phyloP scores from a whole-genome alignment of 768 basidiomycete species.

The Lyophyllum semitale region DNA sequence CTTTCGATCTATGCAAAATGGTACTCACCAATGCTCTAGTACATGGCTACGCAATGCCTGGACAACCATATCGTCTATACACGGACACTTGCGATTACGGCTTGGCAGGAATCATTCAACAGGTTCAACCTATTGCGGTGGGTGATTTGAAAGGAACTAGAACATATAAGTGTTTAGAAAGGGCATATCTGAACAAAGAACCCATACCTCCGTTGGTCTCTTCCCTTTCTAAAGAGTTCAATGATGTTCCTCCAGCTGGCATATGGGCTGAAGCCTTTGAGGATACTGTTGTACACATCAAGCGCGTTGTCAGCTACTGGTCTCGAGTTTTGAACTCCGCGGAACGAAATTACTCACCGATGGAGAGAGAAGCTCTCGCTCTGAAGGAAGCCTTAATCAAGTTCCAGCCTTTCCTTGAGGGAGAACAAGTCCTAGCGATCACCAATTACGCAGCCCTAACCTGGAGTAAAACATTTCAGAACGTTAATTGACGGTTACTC shows the following conservation, averaged over 20 bases:
- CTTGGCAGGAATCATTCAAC: no score
- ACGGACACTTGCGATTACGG: no score
- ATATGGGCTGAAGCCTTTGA: conserved; percentile 27
- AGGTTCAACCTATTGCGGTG: conserved; percentile 31
- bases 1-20: conserved; percentile 29
- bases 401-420: no score
- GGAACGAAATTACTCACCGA: no score
- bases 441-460: no score
- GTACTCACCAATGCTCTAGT: conserved; percentile 30
- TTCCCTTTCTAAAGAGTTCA: conserved; percentile 15
- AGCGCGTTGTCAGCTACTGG: no score
- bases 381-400: no score
- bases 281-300: conserved; percentile 30
- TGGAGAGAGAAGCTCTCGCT: conserved; percentile 33
- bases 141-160: conserved; percentile 29
- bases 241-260: conserved; percentile 14
- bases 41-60: no score
- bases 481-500: conserved; percentile 36
- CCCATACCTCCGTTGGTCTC: conserved; percentile 23
- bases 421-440: no score
- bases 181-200: conserved; percentile 18
- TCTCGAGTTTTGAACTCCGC: no score
- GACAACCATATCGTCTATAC: no score
- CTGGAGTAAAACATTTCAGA: conserved; percentile 36
- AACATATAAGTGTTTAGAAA: conserved; percentile 23